Conservation (phyloP, 2,329 filamentous ascomycete genomes). For the Capronia coronata region DNA sequence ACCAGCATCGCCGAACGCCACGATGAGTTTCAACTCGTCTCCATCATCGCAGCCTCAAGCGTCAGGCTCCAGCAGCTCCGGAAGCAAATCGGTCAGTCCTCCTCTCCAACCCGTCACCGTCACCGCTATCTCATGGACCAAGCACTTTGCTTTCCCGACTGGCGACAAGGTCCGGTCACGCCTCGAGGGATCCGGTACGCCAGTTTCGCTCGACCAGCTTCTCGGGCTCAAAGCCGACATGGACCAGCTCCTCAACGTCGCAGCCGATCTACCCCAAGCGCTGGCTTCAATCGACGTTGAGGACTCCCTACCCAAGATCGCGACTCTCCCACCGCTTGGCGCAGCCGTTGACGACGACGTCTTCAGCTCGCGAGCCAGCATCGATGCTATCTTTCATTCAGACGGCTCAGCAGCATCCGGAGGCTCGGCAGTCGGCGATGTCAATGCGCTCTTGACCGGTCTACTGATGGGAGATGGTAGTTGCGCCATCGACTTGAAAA, state of each 20-base stretch:
- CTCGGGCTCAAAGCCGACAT: constrained; percentile 36
- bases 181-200: constrained; percentile 33
- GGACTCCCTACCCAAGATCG: constrained; percentile 67
- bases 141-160: constrained; percentile 49
- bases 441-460: constrained; percentile 66
- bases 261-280: constrained; percentile 61
- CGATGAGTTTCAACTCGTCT: neutral
- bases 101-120: constrained; percentile 5
- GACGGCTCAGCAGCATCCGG: constrained; percentile 1
- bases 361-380: constrained; percentile 62
- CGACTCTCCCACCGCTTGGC: constrained; percentile 59
- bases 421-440: constrained; percentile 27
- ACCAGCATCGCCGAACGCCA: neutral
- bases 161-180: constrained; percentile 35
- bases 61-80: constrained; percentile 1
- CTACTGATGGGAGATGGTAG: constrained; percentile 47
- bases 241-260: constrained; percentile 33
- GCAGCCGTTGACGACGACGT: constrained; percentile 50
- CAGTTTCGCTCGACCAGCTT: constrained; percentile 39
- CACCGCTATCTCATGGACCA: constrained; percentile 43
- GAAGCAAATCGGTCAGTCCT: neutral
- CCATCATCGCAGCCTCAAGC: neutral
- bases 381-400: constrained; percentile 63
- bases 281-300: constrained; percentile 66
- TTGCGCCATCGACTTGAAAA: constrained; percentile 60